Conservation (phyloP, 2,329 filamentous ascomycete species). For the Trichoderma polysporum region DNA sequence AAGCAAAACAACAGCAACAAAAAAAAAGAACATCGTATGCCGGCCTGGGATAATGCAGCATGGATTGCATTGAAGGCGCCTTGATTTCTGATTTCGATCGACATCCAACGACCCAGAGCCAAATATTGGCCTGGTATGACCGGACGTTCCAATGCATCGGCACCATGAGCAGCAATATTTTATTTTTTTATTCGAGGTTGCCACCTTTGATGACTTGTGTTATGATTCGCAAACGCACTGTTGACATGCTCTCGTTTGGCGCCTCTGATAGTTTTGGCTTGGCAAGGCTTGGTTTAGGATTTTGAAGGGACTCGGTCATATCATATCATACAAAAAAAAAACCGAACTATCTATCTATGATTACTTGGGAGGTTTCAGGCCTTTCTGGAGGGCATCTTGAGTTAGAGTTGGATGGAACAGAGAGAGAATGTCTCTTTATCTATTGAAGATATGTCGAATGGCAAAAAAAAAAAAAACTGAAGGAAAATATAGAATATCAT, state of each 20-base stretch:
- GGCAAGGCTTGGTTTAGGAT: neutral
- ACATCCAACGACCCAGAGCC: neutral
- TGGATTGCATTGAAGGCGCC: neutral
- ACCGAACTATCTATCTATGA: neutral
- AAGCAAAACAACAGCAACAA: neutral
- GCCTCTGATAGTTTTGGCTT: neutral
- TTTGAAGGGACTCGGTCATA: too few species aligned
- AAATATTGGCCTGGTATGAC: neutral
- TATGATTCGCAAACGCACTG: neutral
- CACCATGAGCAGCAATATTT: neutral
- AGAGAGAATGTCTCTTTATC: neutral
- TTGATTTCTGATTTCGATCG: neutral
- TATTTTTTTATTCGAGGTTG: neutral
- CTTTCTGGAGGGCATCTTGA: neutral
- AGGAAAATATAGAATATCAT: neutral
- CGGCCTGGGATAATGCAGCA: neutral
- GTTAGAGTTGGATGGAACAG: neutral
- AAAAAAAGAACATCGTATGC: neutral
- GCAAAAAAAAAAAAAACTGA: neutral
- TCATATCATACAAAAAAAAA: neutral
- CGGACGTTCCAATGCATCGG: neutral
- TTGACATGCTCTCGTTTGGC: conserved; percentile 7
- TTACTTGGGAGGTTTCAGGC: neutral
- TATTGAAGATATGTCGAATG: neutral
- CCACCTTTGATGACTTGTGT: neutral